Base-by-base conservation (phyloP, 495 filamentous ascomycete genomes). In the Glutinoglossum americanum region DNA sequence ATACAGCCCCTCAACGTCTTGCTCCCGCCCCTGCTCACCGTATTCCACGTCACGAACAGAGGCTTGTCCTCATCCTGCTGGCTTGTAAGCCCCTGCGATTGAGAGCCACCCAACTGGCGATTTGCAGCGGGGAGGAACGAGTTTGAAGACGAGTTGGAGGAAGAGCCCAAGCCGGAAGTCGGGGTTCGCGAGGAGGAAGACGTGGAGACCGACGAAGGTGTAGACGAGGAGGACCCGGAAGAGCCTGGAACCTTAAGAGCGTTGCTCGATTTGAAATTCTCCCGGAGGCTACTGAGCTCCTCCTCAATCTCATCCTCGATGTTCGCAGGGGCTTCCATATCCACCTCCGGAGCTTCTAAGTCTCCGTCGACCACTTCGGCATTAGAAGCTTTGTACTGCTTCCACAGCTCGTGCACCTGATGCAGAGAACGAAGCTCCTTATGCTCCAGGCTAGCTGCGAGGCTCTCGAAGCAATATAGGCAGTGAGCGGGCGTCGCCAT, bases 41-140 rank as follows among this genome's bases (percentile, higher is more conserved):
- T 85, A 68, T 95, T 94, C 92, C 93, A 98, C 0, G 92, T 97
- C 15, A 98, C 85, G 67, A 98, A 98, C 15, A 98, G 74, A 5
- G 92, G 92, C 59, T 72, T 69, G 65, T 44, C 69, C 60, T 63
- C 66, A 64, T 57, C 32, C n/a, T 48, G 47, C 37, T 17, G 8
- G 30, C 10, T 47, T 44, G 19, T 26, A 28, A 60, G n/a, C n/a
- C 23, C 25, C 49, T 33, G 23, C 55, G 55, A 47, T 59, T 62
- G 11, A 28, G 47, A n/a, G 25, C 6, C n/a, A n/a, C n/a, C 13
- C 44, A 32, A 41, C 37, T 71, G 66, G 62, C 69, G 65, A 23
- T 70, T 60, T n/a, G 54, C 51, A 15, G 39, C 56, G 57, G 53
- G 59, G 60, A 37, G 49, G 54, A 19, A 59, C 6, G 19, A 39